Evolutionary conservation across 306 rosid species (phyloP), one percentile per base, ranked within the genome.

Genomic region (Ceratonia siliqua): DNA sequence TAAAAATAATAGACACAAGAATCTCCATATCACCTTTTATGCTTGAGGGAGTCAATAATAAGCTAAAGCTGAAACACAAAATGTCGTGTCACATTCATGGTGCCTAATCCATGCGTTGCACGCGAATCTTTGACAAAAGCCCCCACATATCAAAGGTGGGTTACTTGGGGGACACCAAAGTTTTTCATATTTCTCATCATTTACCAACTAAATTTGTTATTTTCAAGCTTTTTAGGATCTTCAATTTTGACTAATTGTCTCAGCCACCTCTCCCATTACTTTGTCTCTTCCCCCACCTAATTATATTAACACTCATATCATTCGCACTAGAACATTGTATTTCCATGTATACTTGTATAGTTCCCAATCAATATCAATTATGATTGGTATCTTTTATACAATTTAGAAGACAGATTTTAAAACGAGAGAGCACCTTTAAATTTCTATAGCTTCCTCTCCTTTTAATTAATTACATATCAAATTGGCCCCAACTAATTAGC

Each of bases 61-160:
- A 62, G 74, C 70, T 25, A 76, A 82, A 74, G 76, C 42, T 74
- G 65, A 70, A 61, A 42, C 56, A 54, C 36, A 67, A 38, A 49
- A 52, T 68, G 82, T 67, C 76, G 49, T 22, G 80, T 83, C 80
- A 78, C 75, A 84, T 78, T 84, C 83, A 81, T 75, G 70, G 24
- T 74, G 77, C 84, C 48, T 33, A 50, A 54, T 64, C 46, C 72
- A 84, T 73, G 80, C 73, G 35, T 62, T 27, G 75, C 82, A 80
- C 78, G 74, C 81, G 79, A 85, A 85, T 85, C 80, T 87, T 82
- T 82, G 89, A 83, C 87, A 85, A 79, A 76, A 36, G 45, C 57
- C 57, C 14, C 27, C 8, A 43, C 41, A 28, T n/a, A n/a, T 35
- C 42, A 45, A 64, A 28, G 69, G 61, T 76, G 24, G 84, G 45